A percentile compares a stretch with the other conserved stretches of the same genome.
Evolutionary conservation across 2,329 filamentous ascomycete genomes (phyloP).

Genomic region (Fusarium penzigii): DNA sequence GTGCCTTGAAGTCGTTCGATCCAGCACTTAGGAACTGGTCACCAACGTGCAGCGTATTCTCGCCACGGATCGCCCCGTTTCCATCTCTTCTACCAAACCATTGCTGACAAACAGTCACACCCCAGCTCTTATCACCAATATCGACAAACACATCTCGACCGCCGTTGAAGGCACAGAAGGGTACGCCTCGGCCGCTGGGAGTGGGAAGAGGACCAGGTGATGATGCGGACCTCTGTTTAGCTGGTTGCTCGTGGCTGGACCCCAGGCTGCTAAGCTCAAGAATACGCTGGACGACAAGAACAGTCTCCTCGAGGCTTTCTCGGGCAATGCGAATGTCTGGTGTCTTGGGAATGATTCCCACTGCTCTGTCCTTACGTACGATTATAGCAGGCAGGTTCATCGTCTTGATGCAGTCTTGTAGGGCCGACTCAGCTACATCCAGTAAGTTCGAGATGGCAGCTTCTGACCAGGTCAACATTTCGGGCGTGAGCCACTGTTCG

Average conservation of each 20-base stretch:
- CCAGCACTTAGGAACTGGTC: conserved; percentile 96
- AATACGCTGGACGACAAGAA: conserved; percentile 89
- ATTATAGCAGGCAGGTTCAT: conserved; percentile 78
- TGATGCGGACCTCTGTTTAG: conserved; percentile 22
- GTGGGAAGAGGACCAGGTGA: conserved; percentile 10
- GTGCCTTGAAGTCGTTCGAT: conserved; percentile 95
- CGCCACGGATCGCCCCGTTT: conserved; percentile 58
- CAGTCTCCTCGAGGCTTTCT: conserved; percentile 93
- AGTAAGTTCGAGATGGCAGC: conserved; percentile 77
- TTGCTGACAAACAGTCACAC: conserved; percentile 86
- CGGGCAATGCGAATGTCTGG: conserved; percentile 70
- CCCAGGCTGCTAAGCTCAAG: conserved; percentile 74
- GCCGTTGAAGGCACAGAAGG: conserved; percentile 98
- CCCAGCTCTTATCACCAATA: conserved; percentile 97
- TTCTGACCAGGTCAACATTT: conserved; percentile 78
- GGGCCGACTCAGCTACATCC: conserved; percentile 82
- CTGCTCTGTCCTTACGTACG: conserved; percentile 84
- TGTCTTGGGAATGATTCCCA: conserved; percentile 71
- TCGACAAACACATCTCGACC: conserved; percentile 98
- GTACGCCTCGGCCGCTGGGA: conserved; percentile 49
- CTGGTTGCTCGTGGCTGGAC: conserved; percentile 30
- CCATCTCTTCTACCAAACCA: conserved; percentile 67
- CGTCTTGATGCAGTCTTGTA: conserved; percentile 77
- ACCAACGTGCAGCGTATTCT: conserved; percentile 88
- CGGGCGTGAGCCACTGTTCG: conserved; percentile 71